Conservation (phyloP, 2,329 filamentous ascomycete species). For the Claviceps capensis region DNA sequence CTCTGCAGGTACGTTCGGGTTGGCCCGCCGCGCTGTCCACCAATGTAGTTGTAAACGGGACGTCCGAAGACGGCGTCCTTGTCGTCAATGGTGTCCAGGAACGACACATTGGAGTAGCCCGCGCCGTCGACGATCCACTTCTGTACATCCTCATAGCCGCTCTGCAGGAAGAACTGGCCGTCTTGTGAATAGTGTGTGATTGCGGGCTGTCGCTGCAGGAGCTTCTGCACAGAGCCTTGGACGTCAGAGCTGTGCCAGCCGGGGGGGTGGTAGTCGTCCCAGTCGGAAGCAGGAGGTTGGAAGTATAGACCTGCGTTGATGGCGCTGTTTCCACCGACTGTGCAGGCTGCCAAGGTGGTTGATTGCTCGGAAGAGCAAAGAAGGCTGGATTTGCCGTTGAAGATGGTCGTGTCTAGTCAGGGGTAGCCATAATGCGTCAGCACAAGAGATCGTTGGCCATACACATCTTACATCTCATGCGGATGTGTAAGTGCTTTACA, state of each 20-base stretch:
- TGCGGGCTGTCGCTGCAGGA: constrained; percentile 29
- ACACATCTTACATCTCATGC: too few relatives aligned
- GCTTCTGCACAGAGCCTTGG: constrained; percentile 27
- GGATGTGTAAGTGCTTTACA: too few relatives aligned
- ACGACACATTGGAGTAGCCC: constrained; percentile 31
- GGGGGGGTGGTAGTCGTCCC: constrained; percentile 32
- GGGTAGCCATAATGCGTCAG: not conserved
- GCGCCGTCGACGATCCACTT: constrained; percentile 36
- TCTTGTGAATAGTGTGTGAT: constrained; percentile 30
- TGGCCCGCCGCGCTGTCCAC: constrained; percentile 36
- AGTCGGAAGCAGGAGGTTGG: constrained; percentile 37
- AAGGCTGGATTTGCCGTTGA: constrained; percentile 24
- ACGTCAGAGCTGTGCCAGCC: constrained; percentile 39
- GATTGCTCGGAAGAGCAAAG: constrained; percentile 25
- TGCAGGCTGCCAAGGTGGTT: constrained; percentile 33
- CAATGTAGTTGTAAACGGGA: constrained; percentile 32
- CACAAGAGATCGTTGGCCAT: not conserved
- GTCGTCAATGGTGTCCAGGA: constrained; percentile 30
- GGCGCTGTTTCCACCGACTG: constrained; percentile 36
- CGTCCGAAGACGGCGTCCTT: constrained; percentile 35
- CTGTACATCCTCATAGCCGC: constrained; percentile 26
- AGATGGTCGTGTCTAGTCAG: constrained; percentile 36
- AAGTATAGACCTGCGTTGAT: constrained; percentile 42
- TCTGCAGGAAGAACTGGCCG: constrained; percentile 31
- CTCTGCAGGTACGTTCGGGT: constrained; percentile 34